Evolutionary conservation across 2,329 filamentous ascomycete species (phyloP), one percentile per base, ranked within the genome.

Genomic region (Raffaelea arxii): DNA sequence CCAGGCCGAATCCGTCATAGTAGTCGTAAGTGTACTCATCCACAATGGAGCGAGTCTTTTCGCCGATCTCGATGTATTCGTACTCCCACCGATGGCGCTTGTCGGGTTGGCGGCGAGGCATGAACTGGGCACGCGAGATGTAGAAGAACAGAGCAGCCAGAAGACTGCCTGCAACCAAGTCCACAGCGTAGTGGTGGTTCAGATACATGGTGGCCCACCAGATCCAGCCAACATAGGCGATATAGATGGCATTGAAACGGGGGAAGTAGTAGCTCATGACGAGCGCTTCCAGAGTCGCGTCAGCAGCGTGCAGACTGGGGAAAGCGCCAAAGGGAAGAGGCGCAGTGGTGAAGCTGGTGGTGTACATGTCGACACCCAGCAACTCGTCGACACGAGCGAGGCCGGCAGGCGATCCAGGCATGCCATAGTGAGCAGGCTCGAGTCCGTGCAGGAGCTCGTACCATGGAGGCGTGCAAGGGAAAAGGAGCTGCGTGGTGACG

Each of bases 201-300:
- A 97, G 78, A 62, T 97, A 96, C 88, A 97, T 95, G 55, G 91
- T 97, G 12, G 90, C 86, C 89, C 91, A 97, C 86, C 89, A 96
- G 58, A 96, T 82, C 91, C 91, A 96, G 61, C 85, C 77, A 39
- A 85, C 84, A 65, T 96, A 97, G 53, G 77, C 73, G 53, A 90
- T 77, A 66, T 94, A 94, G 45, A 92, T 66, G 12, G 83, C 80
- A 54, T 85, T 81, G 54, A 94, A 76, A 51, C 79, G 80, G 4
- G 91, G 91, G 72, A 97, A 96, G 62, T 86, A 82, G 65, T 94
- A 84, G 65, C 84, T 86, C 82, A 97, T 86, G 72, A 96, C 95
- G 16, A 96, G 75, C 21, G 87, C 89, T 64, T 94, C 87, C 46
- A 95, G 74, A 4, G 89, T 90, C 9, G 90, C 89, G 62, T 87